Base-by-base conservation (phyloP, 176 grass and related monocot species). In the Rhynchospora tenuis region DNA sequence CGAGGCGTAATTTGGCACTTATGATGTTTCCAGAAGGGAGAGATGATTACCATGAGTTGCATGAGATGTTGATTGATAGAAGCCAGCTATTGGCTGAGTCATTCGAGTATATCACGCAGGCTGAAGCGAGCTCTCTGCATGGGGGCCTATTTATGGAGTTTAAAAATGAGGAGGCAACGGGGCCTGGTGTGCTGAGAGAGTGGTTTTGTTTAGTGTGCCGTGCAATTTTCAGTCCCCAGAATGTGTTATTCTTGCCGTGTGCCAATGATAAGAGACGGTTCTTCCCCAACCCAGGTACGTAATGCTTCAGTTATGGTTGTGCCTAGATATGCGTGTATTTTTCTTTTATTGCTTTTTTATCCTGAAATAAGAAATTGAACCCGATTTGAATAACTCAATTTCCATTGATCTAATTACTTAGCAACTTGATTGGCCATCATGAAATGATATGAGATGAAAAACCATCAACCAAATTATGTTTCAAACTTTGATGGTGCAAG, bases 161-260 rank as follows among this genome's bases (percentile, higher is more conserved):
- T 85, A 99, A 99, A 92, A 93, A 93, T 64, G 97, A 99, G 88
- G 97, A 99, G 81, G 97, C 97, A 42, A 99, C 97, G 16, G 97
- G 97, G 48, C 97, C 97, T 84, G 97, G 97, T 5, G 97, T 99
- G 78, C 80, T 99, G 50, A 95, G 97, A 74, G 97, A 99, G 82
- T 99, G 97, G 97, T 99, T 99, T 77, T 92, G 86, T 81, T 85
- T 99, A 81, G 90, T 99, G 76, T 99, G 91, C 51, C 85, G 87
- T 84, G 91, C 89, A 84, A 89, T 99, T 75, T 96, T 99, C 83
- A 96, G 90, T 74, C 93, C 91, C 6, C 88, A 99, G 59, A 92
- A 93, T 86, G 93, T 93, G 59, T 89, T 99, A 27, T 99, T 93
- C 83, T 90, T 88, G 16, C 89, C 91, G 33, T 99, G 97, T 64